Evolutionary conservation across 169 alveolate species (phyloP).

Genomic region (Eimeria brunetti): DNA sequence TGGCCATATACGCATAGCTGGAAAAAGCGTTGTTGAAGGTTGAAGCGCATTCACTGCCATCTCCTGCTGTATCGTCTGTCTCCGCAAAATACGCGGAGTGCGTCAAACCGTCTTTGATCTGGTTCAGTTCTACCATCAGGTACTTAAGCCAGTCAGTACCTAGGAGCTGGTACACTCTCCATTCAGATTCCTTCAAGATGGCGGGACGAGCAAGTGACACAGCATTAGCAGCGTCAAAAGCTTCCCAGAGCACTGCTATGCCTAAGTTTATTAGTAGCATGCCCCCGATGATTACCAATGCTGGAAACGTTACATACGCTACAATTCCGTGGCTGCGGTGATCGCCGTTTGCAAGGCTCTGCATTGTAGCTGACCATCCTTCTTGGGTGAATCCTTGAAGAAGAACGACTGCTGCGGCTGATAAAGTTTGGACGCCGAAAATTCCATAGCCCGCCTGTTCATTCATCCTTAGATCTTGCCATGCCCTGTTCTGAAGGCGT

Average conservation of each 20-base stretch:
- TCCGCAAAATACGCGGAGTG: not conserved
- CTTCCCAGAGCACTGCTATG: slow-evolving; percentile 80
- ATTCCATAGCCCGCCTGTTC: slow-evolving; percentile 68
- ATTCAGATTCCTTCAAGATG: slow-evolving; percentile 52
- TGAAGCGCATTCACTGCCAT: not conserved
- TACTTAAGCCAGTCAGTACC: slow-evolving; percentile 79
- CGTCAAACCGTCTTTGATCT: not conserved
- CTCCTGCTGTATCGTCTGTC: not conserved
- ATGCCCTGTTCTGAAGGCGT: slow-evolving; percentile 60
- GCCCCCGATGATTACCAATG: slow-evolving; percentile 69
- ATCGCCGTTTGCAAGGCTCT: slow-evolving; percentile 73
- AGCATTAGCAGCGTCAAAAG: slow-evolving; percentile 41
- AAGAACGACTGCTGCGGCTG: slow-evolving; percentile 59
- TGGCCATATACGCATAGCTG: not conserved
- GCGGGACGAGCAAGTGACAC: slow-evolving; percentile 55
- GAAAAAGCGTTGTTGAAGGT: not conserved
- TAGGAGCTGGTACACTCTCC: slow-evolving; percentile 72
- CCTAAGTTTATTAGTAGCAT: slow-evolving; percentile 75
- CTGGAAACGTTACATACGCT: slow-evolving; percentile 21
- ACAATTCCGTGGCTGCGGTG: slow-evolving; percentile 48
- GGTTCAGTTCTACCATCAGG: slow-evolving; percentile 47
- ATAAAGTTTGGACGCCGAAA: slow-evolving; percentile 58
- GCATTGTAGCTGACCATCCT: slow-evolving; percentile 78
- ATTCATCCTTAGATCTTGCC: slow-evolving; percentile 35
- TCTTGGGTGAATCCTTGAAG: slow-evolving; percentile 75